Base-by-base conservation (phyloP, 495 filamentous ascomycete species). In the Aspergillus diversus region DNA sequence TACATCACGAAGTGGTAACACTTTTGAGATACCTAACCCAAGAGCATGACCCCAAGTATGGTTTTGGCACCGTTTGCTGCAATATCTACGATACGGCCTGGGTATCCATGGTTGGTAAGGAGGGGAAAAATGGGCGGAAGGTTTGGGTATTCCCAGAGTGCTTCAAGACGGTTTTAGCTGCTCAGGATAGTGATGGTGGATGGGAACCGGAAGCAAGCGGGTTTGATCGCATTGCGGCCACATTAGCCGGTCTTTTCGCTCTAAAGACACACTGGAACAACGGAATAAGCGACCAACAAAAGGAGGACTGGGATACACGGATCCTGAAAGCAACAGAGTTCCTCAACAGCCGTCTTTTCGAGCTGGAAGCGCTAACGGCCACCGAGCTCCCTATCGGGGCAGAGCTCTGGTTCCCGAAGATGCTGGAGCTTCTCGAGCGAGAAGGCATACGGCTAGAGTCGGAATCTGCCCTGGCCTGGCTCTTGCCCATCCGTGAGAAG, bases 81-180 rank as follows among this genome's bases (percentile, higher is more conserved):
- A 69, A 72, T 5, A 60, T 79, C 37, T 82, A 83, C 61, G 79
- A 81, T 51, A 80, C 81, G 5, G 78, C 80, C 5, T 83, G 79
- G 81, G 55, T 82, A 0, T 73, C 81, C 1, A 75, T 83, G 75
- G 53, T 82, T 12, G 43, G 39, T 13, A 77, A 76, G 56, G 32
- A 58, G 5, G 59, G 47, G 9, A 58, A 69, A 5, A 61, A 53
- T 11, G 47, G 47, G 47, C 31, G 50, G 6, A 50, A 33, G 13
- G 34, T 33, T 3, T 75, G 69, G 71, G 33, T 68, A 12, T 71
- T 73, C 39, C 73, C 71, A 1, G 58, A 69, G 9, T 62, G 46
- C 54, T 74, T 76, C 54, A 3, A 55, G 9, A 66, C 55, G 60
- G 12, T 74, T 7, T 39, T 73, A 6, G 33, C 55, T 2, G 51